phyloP scores from a whole-genome alignment of 2,329 filamentous ascomycete species.

The Xylariaceae sp. region DNA sequence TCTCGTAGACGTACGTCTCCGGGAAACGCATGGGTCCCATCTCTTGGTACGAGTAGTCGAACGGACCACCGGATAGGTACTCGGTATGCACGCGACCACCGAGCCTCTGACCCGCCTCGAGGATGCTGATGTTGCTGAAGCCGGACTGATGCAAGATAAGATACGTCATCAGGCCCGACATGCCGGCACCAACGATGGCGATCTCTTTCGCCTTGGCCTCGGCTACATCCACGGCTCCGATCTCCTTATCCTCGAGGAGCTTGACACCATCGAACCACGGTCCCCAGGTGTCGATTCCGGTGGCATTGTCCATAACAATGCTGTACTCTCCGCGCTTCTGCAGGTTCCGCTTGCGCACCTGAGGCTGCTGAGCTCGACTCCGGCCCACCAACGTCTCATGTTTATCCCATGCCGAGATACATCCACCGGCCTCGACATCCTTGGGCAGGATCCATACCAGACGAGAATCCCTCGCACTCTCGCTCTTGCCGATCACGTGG shows the following conservation, averaged over 20 bases:
- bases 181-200: constrained; percentile 62
- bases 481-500: constrained; percentile 20
- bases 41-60: constrained; percentile 64
- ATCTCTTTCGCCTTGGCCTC: constrained; percentile 54
- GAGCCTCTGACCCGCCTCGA: constrained; percentile 56
- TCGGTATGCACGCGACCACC: constrained; percentile 62
- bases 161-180: constrained; percentile 60
- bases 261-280: constrained; percentile 65
- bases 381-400: constrained; percentile 29
- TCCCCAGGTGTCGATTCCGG: constrained; percentile 42
- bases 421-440: constrained; percentile 29
- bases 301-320: constrained; percentile 47
- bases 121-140: constrained; percentile 56
- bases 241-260: constrained; percentile 50
- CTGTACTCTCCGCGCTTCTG: constrained; percentile 21
- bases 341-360: constrained; percentile 21
- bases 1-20: constrained; percentile 43
- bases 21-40: constrained; percentile 65
- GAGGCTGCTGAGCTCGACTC: constrained; percentile 30
- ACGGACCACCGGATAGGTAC: constrained; percentile 55
- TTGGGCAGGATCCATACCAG: constrained; percentile 31
- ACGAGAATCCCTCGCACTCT: constrained; percentile 19
- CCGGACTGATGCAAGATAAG: constrained; percentile 47
- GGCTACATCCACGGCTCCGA: constrained; percentile 46
- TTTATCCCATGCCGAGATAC: constrained; percentile 36